A percentile compares a stretch with the other conserved stretches of the same genome.
Evolutionary conservation across 2,329 filamentous ascomycete genomes (phyloP).

Genomic region (Aureobasidium sp.): DNA sequence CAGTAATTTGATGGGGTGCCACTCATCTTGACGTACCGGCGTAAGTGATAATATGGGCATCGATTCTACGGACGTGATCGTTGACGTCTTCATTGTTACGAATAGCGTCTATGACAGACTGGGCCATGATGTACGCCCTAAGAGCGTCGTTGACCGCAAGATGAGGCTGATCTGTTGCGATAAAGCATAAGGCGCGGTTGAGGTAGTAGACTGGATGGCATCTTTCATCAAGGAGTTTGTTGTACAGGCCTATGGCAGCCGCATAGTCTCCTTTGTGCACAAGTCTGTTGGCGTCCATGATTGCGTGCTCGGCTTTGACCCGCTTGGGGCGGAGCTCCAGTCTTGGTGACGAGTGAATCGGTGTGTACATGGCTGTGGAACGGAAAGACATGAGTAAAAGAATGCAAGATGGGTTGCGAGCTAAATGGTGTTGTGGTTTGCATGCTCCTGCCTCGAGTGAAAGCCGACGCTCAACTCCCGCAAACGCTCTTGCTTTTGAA

Average conservation of each 20-base stretch:
- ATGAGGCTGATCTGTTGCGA: conserved; percentile 15
- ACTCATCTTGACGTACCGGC: neutral
- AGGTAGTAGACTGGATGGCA: conserved; percentile 18
- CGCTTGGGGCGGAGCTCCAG: neutral
- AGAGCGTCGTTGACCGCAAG: conserved; percentile 20
- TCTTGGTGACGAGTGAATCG: neutral
- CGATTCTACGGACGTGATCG: neutral
- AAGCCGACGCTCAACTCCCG: neutral
- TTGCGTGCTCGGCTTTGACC: neutral
- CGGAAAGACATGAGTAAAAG: neutral
- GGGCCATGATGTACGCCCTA: conserved; percentile 15
- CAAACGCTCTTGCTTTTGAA: neutral
- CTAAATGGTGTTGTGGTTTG: neutral
- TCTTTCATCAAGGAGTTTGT: neutral
- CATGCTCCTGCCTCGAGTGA: neutral
- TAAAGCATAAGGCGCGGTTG: conserved; percentile 21
- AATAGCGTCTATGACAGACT: neutral
- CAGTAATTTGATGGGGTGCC: neutral
- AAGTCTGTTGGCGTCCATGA: neutral
- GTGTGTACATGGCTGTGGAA: neutral
- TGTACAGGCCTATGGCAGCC: neutral
- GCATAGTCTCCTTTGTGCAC: neutral
- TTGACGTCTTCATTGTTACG: neutral
- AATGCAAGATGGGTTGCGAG: neutral
- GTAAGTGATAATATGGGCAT: neutral